Evolutionary conservation across 2,329 filamentous ascomycete species (phyloP).

Genomic region (Volutella citrinella): DNA sequence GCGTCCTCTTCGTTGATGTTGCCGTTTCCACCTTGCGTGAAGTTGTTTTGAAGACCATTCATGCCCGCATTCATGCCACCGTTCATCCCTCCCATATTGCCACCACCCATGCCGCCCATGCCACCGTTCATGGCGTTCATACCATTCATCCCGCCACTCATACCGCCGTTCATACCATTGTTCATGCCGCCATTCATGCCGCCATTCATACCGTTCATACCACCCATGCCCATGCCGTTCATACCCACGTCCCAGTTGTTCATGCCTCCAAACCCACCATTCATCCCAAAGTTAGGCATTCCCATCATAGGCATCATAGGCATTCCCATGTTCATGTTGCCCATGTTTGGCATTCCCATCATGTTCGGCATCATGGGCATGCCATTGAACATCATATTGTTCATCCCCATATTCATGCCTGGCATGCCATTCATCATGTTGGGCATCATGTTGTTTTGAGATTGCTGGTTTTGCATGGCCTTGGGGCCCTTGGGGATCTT

Average conservation of each 20-base stretch:
- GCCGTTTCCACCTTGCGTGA: slow-evolving; percentile 51
- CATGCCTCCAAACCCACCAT: slow-evolving; percentile 24
- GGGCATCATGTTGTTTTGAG: slow-evolving; percentile 39
- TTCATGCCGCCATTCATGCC: too few relatives aligned
- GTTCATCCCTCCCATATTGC: slow-evolving; percentile 21
- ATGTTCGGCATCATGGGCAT: slow-evolving; percentile 38
- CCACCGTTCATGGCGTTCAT: slow-evolving; percentile 29
- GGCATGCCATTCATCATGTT: slow-evolving; percentile 32
- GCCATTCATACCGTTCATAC: slow-evolving; percentile 14
- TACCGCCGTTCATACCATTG: too few relatives aligned
- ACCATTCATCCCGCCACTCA: too few relatives aligned
- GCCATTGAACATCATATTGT: slow-evolving; percentile 24
- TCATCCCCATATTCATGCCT: slow-evolving; percentile 2
- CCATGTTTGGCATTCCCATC: slow-evolving; percentile 31
- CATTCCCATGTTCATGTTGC: slow-evolving; percentile 30
- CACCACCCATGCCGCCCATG: slow-evolving; percentile 34
- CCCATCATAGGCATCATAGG: slow-evolving; percentile 33
- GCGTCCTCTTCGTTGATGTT: slow-evolving; percentile 71
- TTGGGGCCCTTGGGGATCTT: slow-evolving; percentile 64
- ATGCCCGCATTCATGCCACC: slow-evolving; percentile 27
- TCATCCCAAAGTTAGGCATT: slow-evolving; percentile 31
- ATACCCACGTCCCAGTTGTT: slow-evolving; percentile 26
- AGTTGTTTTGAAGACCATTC: slow-evolving; percentile 37
- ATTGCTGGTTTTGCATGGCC: slow-evolving; percentile 58
- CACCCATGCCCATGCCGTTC: slow-evolving; percentile 10